Evolutionary conservation across 352 stramenopile species (phyloP), one percentile per base, ranked within the genome.

Genomic region (Globisporangium yorkense): DNA sequence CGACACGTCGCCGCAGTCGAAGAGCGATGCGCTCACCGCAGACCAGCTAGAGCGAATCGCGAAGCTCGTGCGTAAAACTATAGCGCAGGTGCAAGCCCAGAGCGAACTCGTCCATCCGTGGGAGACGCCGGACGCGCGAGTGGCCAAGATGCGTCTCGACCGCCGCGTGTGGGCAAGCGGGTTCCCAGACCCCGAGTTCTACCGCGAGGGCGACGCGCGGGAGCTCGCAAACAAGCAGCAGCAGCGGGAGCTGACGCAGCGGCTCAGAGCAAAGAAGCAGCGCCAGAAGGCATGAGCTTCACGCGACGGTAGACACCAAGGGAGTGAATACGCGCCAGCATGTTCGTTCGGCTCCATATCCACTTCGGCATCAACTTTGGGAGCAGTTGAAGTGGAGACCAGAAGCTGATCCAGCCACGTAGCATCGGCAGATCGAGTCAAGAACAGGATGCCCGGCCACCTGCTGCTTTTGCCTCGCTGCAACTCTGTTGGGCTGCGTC

Each of bases 151-250:
- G 33, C 57, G 66, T 1, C 55, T 88, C 29, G 68, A 64, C 45
- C 67, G 44, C 39, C 68, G 45, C 21, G 43, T 63, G 15, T 86
- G 75, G 77, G 62, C 72, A 7, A 84, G 75, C 35, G 74, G 71
- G 2, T 73, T 79, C 39, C 75, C 75, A 6, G 70, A 86, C 35
- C 65, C 64, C 12, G 74, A 77, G 41, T 84, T 80, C 58, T 83
- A 68, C 21, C 62, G 68, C 33, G 66, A 78, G 31, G 54, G 39
- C 10, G 61, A 77, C n/a, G 61, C 45, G 18, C 66, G 62, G 2
- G 45, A 54, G 9, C 50, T 51, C 8, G 59, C 57, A 35, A 78
- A 76, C 59, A 65, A 49, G 54, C 63, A 63, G 31, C 51, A 56
- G 29, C 67, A 80, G 56, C 61, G 62, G 24, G 51, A 67, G 41